phyloP scores from a whole-genome alignment of 352 stramenopile species.

The Blastocystis hominis region DNA sequence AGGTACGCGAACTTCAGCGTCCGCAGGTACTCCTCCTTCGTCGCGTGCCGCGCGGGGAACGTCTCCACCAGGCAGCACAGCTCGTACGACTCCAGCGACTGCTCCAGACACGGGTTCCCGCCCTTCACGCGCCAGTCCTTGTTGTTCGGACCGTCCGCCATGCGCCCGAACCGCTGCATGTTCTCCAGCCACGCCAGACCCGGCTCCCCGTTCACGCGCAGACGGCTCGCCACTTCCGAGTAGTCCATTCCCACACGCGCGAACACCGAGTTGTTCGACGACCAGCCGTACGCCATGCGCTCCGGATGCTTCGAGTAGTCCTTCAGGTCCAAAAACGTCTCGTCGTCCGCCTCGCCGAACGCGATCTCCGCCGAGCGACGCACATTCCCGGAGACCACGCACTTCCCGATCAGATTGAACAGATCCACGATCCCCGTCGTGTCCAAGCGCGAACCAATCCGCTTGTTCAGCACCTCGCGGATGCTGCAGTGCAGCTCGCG shows the following conservation, averaged over 20 bases:
- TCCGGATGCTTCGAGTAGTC: slow-evolving; percentile 80
- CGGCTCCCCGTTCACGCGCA: slow-evolving; percentile 76
- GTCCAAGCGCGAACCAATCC: slow-evolving; percentile 66
- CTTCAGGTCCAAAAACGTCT: slow-evolving; percentile 77
- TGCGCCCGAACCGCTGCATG: slow-evolving; percentile 77
- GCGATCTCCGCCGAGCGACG: slow-evolving; percentile 80
- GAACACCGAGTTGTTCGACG: slow-evolving; percentile 83
- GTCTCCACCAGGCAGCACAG: too few species aligned
- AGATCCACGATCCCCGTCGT: slow-evolving; percentile 77
- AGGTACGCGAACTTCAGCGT: slow-evolving; percentile 76
- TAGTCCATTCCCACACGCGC: slow-evolving; percentile 82
- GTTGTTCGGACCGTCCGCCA: slow-evolving; percentile 69
- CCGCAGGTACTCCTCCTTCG: slow-evolving; percentile 75
- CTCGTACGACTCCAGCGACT: too few species aligned
- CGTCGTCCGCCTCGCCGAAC: slow-evolving; percentile 69
- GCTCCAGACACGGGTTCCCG: slow-evolving; percentile 84
- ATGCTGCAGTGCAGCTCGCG: slow-evolving; percentile 70
- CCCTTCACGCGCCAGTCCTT: slow-evolving; percentile 72
- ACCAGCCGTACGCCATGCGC: slow-evolving; percentile 76
- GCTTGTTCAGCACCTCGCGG: slow-evolving; percentile 65
- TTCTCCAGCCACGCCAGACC: slow-evolving; percentile 84
- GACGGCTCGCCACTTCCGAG: slow-evolving; percentile 70
- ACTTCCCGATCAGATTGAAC: slow-evolving; percentile 78
- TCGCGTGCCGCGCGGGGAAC: too few species aligned
- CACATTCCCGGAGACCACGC: slow-evolving; percentile 79